Evolutionary conservation across 306 rosid genomes (phyloP).

Genomic region (Medicago lupulina): DNA sequence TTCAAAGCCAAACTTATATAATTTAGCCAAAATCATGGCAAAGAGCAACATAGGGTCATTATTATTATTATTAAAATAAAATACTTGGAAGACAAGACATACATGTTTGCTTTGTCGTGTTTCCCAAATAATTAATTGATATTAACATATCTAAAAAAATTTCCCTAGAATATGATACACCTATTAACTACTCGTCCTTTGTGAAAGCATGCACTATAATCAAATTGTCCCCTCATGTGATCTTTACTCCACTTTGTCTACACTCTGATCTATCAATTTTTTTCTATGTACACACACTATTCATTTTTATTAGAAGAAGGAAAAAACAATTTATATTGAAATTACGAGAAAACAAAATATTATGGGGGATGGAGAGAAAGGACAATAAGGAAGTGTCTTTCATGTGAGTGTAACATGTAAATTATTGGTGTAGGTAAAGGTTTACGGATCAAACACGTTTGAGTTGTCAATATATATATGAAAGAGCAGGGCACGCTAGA

Average conservation of each 20-base stretch:
- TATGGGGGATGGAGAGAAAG: constrained; percentile 24
- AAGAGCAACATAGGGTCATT: constrained; percentile 29
- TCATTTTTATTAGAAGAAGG: constrained; percentile 29
- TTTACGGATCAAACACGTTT: constrained; percentile 38
- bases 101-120: constrained; percentile 34
- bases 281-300: constrained; percentile 32
- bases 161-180: neutral
- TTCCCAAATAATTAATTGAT: constrained; percentile 1
- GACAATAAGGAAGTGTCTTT: constrained; percentile 36
- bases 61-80: neutral
- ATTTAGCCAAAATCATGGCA: constrained; percentile 33
- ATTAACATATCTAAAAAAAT: constrained; percentile 3
- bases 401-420: constrained; percentile 38
- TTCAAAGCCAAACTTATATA: constrained; percentile 41
- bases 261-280: neutral
- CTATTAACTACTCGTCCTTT: neutral
- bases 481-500: constrained; percentile 23
- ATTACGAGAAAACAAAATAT: neutral
- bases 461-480: constrained; percentile 40
- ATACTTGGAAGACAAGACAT: constrained; percentile 17
- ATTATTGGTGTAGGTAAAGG: constrained; percentile 33
- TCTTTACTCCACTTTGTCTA: constrained; percentile 38
- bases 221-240: constrained; percentile 45
- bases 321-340: constrained; percentile 19
- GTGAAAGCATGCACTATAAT: constrained; percentile 13